Conservation (phyloP, 768 basidiomycete species). For the Phaeotremella skinneri region DNA sequence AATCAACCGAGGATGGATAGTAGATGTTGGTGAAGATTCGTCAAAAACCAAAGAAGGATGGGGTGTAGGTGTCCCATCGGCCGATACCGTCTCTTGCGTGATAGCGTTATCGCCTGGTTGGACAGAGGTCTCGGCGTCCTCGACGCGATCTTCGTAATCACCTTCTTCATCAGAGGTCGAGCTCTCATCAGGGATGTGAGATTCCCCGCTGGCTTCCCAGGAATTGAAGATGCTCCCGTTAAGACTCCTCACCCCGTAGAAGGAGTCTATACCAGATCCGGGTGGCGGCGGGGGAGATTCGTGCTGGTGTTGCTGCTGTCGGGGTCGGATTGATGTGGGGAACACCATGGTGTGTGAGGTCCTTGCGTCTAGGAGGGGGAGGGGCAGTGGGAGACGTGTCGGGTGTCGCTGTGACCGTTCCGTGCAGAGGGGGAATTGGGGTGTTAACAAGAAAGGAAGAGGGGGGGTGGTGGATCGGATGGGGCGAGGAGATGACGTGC, state of each 20-base stretch:
- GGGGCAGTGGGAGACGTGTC: not conserved
- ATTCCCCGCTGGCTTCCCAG: not conserved
- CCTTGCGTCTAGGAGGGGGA: not conserved
- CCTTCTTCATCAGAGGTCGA: not conserved
- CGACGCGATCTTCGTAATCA: not conserved
- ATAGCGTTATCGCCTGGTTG: not conserved
- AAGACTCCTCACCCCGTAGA: slow-evolving; percentile 23
- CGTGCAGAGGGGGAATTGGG: no score
- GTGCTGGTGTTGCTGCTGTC: not conserved
- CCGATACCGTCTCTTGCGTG: no score
- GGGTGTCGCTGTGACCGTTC: no score
- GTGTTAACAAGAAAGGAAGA: not conserved
- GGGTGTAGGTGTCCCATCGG: not conserved
- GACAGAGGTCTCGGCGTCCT: not conserved
- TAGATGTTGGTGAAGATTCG: not conserved
- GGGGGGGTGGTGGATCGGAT: not conserved
- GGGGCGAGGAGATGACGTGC: not conserved
- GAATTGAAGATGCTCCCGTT: slow-evolving; percentile 14
- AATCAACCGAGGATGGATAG: slow-evolving; percentile 4
- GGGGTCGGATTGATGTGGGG: not conserved
- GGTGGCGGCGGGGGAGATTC: slow-evolving; percentile 9
- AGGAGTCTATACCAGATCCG: slow-evolving; percentile 14
- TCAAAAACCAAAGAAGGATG: not conserved
- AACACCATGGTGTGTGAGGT: not conserved
- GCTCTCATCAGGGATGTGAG: not conserved